Evolutionary conservation across 345 rosid species (phyloP), one percentile per base, ranked within the genome.

Genomic region (Xanthoceras sorbifolium): DNA sequence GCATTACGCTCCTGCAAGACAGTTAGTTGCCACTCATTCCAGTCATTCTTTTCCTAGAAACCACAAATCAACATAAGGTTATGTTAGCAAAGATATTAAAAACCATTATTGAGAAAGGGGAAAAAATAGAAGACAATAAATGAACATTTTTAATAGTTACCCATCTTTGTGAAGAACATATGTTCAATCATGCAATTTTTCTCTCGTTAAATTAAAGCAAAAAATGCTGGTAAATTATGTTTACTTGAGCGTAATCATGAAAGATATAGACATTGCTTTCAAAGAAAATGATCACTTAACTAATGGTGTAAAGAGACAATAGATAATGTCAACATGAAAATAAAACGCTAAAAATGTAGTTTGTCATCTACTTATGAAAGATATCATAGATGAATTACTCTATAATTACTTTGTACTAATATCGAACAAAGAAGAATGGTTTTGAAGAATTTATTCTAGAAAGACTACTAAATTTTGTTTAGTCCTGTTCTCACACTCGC

Each of bases 1-100:
- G 80, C 86, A 79, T 94, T 97, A 61, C 99, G 97, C 80, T 90
- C 92, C 64, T 91, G 97, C 78, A 94, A 82, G 78, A 94, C 91
- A 75, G 75, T 83, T 52, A 76, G 72, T 81, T 89, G 95, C 99
- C 99, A 96, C 54, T 87, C 90, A 7, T 79, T 88, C 98, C 99
- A 94, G 74, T 91, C 97, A 52, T 81, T 79, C 76, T 91, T 90
- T 80, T 84, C 97, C 99, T 96, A 46, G 25, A 84, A 60, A 75
- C 26, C 63, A 81, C 50, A 79, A 69, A 78, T 36, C 71, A 77
- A 77, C 5, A 57, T 66, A 31, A 70, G 29, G 34, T n/a, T 10
- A 9, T 4, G 29, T 80, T 44, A 79, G 80, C 9, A 67, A 79
- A 64, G 12, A 8, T 23, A 66, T 6, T 2, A 40, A 25, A n/a